A percentile compares a stretch with the other conserved stretches of the same genome.
phyloP scores from a whole-genome alignment of 805 yeast species.

The Yarrowia yakushimensis region DNA sequence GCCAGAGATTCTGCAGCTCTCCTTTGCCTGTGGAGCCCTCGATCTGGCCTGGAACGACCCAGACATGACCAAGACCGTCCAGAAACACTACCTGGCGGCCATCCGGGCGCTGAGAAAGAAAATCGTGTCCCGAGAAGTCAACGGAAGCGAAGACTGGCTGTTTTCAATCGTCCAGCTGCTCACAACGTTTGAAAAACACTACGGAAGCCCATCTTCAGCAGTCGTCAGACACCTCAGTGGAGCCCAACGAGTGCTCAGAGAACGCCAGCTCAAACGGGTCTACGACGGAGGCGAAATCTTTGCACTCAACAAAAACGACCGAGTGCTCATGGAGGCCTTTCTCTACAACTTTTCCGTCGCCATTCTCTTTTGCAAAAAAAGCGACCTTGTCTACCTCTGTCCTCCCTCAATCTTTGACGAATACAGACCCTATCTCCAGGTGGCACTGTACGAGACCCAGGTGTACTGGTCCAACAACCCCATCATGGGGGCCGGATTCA shows the following conservation, averaged over 20 bases:
- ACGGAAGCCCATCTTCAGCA: background rate
- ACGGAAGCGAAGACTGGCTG: slow-evolving; percentile 7
- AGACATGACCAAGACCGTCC: slow-evolving; percentile 7
- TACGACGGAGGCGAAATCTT: slow-evolving; percentile 12
- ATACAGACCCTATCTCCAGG: slow-evolving; percentile 6
- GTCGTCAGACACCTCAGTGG: slow-evolving; percentile 9
- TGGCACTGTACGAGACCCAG: background rate
- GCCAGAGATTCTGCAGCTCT: slow-evolving; percentile 6
- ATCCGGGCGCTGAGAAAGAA: background rate
- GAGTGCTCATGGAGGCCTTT: slow-evolving; percentile 8
- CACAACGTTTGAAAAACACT: slow-evolving; percentile 11
- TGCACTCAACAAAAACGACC: slow-evolving; percentile 23
- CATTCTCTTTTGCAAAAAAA: background rate
- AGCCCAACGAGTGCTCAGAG: background rate
- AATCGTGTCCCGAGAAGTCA: background rate
- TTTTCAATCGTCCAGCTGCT: slow-evolving; percentile 7
- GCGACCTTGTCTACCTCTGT: background rate
- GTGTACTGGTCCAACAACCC: slow-evolving; percentile 20
- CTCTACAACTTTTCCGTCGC: slow-evolving; percentile 23
- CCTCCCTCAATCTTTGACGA: slow-evolving; percentile 12
- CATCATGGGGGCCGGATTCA: slow-evolving; percentile 5
- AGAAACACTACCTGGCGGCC: slow-evolving; percentile 5
- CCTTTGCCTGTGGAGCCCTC: slow-evolving; percentile 21
- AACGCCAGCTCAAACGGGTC: slow-evolving; percentile 5
- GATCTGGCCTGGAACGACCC: slow-evolving; percentile 16